Conservation (phyloP, 805 yeast genomes). For the Kockiozyma suomiensis region DNA sequence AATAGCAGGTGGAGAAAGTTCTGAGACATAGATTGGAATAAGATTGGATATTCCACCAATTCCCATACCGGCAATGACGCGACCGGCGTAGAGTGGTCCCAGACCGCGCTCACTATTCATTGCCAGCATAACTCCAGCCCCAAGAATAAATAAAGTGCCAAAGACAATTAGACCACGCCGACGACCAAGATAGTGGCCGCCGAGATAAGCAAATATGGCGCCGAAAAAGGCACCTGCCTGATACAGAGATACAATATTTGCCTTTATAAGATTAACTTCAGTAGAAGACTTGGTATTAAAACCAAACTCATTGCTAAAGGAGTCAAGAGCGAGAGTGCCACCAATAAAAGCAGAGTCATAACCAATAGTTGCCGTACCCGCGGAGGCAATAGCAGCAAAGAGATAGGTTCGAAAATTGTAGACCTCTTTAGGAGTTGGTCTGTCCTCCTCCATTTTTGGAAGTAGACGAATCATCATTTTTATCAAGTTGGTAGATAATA, state of each 20-base stretch:
- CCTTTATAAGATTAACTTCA: neutral
- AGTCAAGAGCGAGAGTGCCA: slow-evolving; percentile 50
- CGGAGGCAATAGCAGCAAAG: slow-evolving; percentile 50
- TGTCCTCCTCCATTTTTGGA: too few species aligned
- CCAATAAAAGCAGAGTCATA: slow-evolving; percentile 60
- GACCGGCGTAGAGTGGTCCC: slow-evolving; percentile 61
- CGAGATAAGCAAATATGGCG: slow-evolving; percentile 51
- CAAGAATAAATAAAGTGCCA: slow-evolving; percentile 58
- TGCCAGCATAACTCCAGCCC: slow-evolving; percentile 83
- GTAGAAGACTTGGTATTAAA: slow-evolving; percentile 28
- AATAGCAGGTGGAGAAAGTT: slow-evolving; percentile 59
- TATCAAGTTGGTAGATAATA: too few species aligned
- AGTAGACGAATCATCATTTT: too few species aligned
- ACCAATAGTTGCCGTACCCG: slow-evolving; percentile 55
- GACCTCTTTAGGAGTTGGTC: slow-evolving; percentile 48
- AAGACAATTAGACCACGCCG: slow-evolving; percentile 43
- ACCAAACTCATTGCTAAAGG: slow-evolving; percentile 51
- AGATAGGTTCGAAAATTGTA: slow-evolving; percentile 50
- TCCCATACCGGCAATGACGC: slow-evolving; percentile 62
- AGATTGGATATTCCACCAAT: slow-evolving; percentile 66
- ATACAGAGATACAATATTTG: slow-evolving; percentile 8
- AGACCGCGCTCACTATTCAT: slow-evolving; percentile 79
- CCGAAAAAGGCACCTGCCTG: slow-evolving; percentile 37
- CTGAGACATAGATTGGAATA: slow-evolving; percentile 67
- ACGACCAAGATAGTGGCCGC: neutral